Conservation (phyloP, 2,329 filamentous ascomycete genomes). For the Helotiales sp. region DNA sequence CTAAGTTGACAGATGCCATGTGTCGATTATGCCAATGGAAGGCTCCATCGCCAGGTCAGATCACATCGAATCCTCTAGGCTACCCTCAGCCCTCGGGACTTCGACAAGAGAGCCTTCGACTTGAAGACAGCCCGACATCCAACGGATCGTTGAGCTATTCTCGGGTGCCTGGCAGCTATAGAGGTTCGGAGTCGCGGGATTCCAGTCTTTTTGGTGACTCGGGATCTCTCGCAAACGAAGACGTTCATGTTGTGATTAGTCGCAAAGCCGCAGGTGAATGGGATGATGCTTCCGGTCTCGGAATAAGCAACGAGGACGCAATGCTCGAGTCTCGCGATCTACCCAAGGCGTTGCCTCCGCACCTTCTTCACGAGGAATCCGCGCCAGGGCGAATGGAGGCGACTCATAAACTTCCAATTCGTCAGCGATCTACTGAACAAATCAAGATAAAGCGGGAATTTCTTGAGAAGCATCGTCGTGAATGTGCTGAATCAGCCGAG, state of each 20-base stretch:
- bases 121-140: constrained; percentile 78
- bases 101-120: constrained; percentile 65
- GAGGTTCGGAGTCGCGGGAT: constrained; percentile 83
- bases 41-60: constrained; percentile 62
- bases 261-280: constrained; percentile 78
- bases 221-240: constrained; percentile 78
- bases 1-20: constrained; percentile 87
- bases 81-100: constrained; percentile 67
- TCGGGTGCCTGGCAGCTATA: constrained; percentile 74
- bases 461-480: constrained; percentile 72
- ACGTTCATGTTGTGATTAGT: constrained; percentile 75
- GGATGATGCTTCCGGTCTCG: constrained; percentile 78
- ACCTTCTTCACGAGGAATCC: constrained; percentile 64
- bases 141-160: constrained; percentile 71
- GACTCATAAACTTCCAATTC: constrained; percentile 45
- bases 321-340: constrained; percentile 44
- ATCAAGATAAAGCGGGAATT: constrained; percentile 76
- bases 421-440: constrained; percentile 73
- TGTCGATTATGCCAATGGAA: constrained; percentile 93
- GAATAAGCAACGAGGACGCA: constrained; percentile 68
- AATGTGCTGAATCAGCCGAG: constrained; percentile 81
- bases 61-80: constrained; percentile 52
- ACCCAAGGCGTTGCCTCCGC: constrained; percentile 53
- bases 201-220: constrained; percentile 88
- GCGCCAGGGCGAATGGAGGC: constrained; percentile 65